phyloP scores from a whole-genome alignment of 306 rosid genomes.

The Mimosa bimucronata region DNA sequence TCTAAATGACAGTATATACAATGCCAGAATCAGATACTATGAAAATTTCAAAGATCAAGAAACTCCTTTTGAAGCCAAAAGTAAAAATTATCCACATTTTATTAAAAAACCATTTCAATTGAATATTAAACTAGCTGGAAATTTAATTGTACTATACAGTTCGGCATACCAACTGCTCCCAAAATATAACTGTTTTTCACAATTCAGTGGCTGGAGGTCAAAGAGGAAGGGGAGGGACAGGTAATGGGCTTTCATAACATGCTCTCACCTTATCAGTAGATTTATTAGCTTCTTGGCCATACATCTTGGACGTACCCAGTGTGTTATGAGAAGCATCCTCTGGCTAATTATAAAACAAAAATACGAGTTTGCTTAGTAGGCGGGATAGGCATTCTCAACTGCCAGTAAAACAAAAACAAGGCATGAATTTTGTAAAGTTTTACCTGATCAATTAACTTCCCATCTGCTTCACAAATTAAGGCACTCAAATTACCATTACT shows the following conservation, averaged over 20 bases:
- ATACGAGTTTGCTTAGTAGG: constrained; percentile 32
- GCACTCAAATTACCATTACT: constrained; percentile 59
- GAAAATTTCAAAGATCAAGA: not conserved
- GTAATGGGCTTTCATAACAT: constrained; percentile 23
- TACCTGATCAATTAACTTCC: constrained; percentile 76
- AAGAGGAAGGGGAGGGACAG: not conserved
- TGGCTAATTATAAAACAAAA: constrained; percentile 42
- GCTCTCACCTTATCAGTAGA: constrained; percentile 51
- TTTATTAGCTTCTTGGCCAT: constrained; percentile 53
- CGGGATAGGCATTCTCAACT: constrained; percentile 17
- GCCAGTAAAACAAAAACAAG: not conserved
- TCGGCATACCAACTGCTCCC: constrained; percentile 8
- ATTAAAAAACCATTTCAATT: not conserved
- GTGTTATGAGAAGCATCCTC: constrained; percentile 56
- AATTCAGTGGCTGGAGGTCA: not conserved
- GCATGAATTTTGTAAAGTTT: constrained; percentile 19
- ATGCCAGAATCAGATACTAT: constrained; percentile 9
- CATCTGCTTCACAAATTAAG: constrained; percentile 60
- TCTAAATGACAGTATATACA: constrained; percentile 2
- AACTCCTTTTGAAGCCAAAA: not conserved
- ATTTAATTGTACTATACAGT: not conserved
- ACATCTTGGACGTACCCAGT: constrained; percentile 48
- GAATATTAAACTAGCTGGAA: constrained; percentile 7
- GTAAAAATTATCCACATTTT: constrained; percentile 6
- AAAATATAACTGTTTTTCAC: constrained; percentile 23